phyloP scores from a whole-genome alignment of 306 rosid genomes.

The Calophaca sinica region DNA sequence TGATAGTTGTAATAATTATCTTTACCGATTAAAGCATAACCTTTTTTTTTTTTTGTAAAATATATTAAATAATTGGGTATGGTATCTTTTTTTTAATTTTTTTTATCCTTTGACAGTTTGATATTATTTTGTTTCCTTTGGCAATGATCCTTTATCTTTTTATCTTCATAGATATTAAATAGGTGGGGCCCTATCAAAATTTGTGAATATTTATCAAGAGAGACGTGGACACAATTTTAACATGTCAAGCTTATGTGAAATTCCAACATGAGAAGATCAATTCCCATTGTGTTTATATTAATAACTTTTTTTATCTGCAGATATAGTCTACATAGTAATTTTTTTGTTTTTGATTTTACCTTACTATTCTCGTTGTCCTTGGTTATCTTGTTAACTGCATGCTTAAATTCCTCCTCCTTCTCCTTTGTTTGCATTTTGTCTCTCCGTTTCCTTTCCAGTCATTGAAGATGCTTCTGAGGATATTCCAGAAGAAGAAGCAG shows the following conservation, averaged over 20 bases:
- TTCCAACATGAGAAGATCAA: not conserved
- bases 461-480: constrained; percentile 77
- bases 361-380: not conserved
- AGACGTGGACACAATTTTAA: not conserved
- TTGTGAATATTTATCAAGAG: not conserved
- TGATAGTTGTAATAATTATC: no score
- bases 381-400: constrained; percentile 16
- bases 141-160: not conserved
- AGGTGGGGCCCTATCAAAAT: not conserved
- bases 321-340: not conserved
- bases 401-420: constrained; percentile 9
- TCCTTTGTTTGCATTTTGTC: not conserved
- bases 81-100: not conserved
- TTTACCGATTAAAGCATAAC: not conserved
- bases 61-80: not conserved
- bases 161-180: not conserved
- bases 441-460: constrained; percentile 52
- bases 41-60: not conserved
- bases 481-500: constrained; percentile 96
- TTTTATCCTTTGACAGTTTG: not conserved
- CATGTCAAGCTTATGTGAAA: not conserved
- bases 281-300: not conserved
- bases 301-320: not conserved
- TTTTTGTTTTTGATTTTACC: not conserved
- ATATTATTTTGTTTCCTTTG: not conserved